These are phyloP conservation scores for Dryas integrifolia DNA, from an alignment of 331 rosid genomes.

Conservation along the genomic window DNA sequence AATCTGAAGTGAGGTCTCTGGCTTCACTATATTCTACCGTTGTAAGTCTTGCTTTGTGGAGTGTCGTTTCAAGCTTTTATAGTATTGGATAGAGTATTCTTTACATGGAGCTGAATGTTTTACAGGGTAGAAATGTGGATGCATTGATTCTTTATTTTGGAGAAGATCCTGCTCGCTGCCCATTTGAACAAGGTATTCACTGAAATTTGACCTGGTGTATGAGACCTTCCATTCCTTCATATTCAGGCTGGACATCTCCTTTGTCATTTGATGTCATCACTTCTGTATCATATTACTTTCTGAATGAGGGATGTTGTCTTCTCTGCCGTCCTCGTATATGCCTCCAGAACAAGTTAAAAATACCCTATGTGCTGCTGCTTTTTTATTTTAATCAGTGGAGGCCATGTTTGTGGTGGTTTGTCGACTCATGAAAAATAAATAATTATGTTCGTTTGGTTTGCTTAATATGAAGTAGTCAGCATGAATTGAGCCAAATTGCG, in stretches of 20 bases:
- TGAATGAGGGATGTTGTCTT: background rate
- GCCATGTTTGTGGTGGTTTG: background rate
- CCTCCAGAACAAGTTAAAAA: background rate
- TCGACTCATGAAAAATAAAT: background rate
- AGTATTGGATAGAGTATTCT: constrained; percentile 14
- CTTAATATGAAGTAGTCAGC: background rate
- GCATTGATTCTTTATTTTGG: constrained; percentile 84
- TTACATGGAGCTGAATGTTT: constrained; percentile 31
- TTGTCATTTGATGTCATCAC: background rate
- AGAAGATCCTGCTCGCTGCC: constrained; percentile 89
- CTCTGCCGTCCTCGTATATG: background rate
- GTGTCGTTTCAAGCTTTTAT: constrained; percentile 7
- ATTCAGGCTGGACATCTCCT: background rate
- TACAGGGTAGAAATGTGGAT: constrained; percentile 87
- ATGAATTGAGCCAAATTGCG: background rate
- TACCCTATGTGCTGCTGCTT: background rate
- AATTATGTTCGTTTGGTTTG: background rate
- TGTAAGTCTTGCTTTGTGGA: constrained; percentile 51
- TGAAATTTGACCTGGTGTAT: background rate
- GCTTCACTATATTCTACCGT: constrained; percentile 80
- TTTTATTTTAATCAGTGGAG: background rate
- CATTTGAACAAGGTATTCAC: constrained; percentile 81
- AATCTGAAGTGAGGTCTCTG: constrained; percentile 85
- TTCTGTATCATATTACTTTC: background rate
- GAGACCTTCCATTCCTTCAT: background rate